Evolutionary conservation across 2,329 filamentous ascomycete genomes (phyloP).

Genomic region (Fusarium bactridioides): DNA sequence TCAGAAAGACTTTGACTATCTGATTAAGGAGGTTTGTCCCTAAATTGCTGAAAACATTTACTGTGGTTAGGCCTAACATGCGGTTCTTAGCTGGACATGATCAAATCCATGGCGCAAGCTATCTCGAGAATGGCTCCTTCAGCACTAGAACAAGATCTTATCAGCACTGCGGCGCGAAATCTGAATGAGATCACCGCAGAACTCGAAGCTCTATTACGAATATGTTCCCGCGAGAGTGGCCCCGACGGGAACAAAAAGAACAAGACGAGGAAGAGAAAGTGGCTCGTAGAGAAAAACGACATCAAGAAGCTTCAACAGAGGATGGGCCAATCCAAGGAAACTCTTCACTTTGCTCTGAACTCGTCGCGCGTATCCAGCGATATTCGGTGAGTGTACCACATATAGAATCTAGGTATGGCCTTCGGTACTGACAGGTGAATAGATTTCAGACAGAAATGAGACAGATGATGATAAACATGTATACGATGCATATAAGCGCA

Average conservation of each 20-base stretch:
- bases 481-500: not conserved
- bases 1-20: constrained; percentile 10
- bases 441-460: constrained; percentile 1
- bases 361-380: not conserved
- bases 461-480: not conserved
- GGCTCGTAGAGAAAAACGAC: constrained; percentile 1
- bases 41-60: rapidly evolving
- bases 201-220: not conserved
- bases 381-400: not conserved
- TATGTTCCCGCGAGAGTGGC: not conserved
- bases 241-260: not conserved
- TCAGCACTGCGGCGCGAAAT: not conserved
- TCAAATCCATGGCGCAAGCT: not conserved
- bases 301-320: constrained; percentile 15
- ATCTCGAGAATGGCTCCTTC: not conserved
- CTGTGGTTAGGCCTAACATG: not conserved
- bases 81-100: not conserved
- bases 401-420: rapidly evolving
- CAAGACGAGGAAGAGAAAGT: constrained; percentile 9
- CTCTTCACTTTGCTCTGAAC: constrained; percentile 3
- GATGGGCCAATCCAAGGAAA: not conserved
- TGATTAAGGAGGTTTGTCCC: constrained; percentile 3
- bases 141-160: not conserved
- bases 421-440: not conserved
- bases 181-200: not conserved